These are phyloP conservation scores for Leccinum subfulvum DNA, from an alignment of 1,284 basidiomycete genomes.

Conservation along the genomic window DNA sequence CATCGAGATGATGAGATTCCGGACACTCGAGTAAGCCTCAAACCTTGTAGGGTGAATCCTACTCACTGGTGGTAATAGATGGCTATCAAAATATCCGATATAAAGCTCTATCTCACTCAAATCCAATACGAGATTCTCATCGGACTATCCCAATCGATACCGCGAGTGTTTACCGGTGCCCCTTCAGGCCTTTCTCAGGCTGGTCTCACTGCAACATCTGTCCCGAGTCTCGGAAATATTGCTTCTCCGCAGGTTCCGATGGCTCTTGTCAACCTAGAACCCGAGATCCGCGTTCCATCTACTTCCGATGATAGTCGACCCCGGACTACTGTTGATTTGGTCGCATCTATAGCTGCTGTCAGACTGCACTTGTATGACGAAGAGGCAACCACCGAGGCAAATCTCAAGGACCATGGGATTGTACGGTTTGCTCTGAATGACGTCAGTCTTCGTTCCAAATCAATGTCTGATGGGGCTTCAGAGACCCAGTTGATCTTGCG, in stretches of 20 bases:
- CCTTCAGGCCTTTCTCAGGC: conserved; percentile 37
- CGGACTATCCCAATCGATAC: conserved; percentile 71
- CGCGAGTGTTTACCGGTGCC: conserved; percentile 58
- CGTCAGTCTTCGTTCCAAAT: conserved; percentile 80
- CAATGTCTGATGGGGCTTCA: conserved; percentile 78
- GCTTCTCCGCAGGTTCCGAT: conserved; percentile 7
- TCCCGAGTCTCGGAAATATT: conserved; percentile 8
- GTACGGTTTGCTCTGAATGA: conserved; percentile 83
- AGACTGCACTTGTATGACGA: conserved; percentile 91
- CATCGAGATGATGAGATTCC: conserved; percentile 51
- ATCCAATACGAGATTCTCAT: conserved; percentile 85
- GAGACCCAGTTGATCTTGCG: conserved; percentile 88
- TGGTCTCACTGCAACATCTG: conserved; percentile 21
- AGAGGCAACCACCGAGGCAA: conserved; percentile 57
- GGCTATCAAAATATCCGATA: conserved; percentile 80
- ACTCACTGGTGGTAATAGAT: conserved; percentile 46
- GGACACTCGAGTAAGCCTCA: conserved; percentile 62
- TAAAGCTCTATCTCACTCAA: conserved; percentile 88
- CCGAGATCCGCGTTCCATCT: conserved; percentile 46
- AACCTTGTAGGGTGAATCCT: not conserved
- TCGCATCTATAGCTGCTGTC: conserved; percentile 73
- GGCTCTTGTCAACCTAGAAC: conserved; percentile 48
- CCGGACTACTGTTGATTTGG: conserved; percentile 76
- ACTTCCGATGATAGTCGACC: conserved; percentile 30
- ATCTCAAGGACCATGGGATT: conserved; percentile 79